phyloP scores from a whole-genome alignment of 2,329 filamentous ascomycete genomes.

The Colletotrichum acutatum region DNA sequence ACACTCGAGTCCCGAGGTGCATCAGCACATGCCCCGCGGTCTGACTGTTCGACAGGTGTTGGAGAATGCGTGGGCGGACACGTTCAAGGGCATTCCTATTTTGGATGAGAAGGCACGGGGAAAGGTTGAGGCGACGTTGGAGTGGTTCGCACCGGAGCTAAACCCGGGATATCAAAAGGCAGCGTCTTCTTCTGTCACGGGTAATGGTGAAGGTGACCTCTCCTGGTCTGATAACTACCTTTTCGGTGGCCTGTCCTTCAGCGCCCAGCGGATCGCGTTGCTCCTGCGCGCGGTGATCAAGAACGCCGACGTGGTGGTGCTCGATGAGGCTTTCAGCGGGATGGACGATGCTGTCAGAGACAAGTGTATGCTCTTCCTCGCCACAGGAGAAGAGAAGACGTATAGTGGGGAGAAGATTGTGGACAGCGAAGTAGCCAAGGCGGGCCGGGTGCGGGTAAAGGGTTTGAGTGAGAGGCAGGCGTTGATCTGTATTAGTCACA shows the following conservation, averaged over 20 bases:
- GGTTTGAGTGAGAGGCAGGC: slow-evolving; percentile 80
- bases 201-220: slow-evolving; percentile 43
- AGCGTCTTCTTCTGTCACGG: slow-evolving; percentile 36
- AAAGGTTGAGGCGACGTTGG: slow-evolving; percentile 75
- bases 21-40: slow-evolving; percentile 87
- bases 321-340: slow-evolving; percentile 89
- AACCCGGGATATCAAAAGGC: slow-evolving; percentile 60
- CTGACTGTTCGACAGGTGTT: slow-evolving; percentile 79
- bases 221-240: slow-evolving; percentile 75
- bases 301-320: slow-evolving; percentile 81
- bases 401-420: slow-evolving; percentile 52
- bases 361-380: slow-evolving; percentile 86
- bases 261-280: slow-evolving; percentile 84
- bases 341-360: slow-evolving; percentile 87
- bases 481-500: slow-evolving; percentile 91
- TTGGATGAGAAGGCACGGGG: slow-evolving; percentile 67
- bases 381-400: slow-evolving; percentile 66
- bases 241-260: slow-evolving; percentile 83
- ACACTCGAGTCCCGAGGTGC: slow-evolving; percentile 93
- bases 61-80: slow-evolving; percentile 91
- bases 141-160: slow-evolving; percentile 84
- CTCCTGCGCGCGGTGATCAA: slow-evolving; percentile 87
- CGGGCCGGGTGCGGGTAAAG: slow-evolving; percentile 60
- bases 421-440: slow-evolving; percentile 57
- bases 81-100: slow-evolving; percentile 77